Evolutionary conservation across 495 filamentous ascomycete species (phyloP).

Genomic region (Mycothermus thermophilus): DNA sequence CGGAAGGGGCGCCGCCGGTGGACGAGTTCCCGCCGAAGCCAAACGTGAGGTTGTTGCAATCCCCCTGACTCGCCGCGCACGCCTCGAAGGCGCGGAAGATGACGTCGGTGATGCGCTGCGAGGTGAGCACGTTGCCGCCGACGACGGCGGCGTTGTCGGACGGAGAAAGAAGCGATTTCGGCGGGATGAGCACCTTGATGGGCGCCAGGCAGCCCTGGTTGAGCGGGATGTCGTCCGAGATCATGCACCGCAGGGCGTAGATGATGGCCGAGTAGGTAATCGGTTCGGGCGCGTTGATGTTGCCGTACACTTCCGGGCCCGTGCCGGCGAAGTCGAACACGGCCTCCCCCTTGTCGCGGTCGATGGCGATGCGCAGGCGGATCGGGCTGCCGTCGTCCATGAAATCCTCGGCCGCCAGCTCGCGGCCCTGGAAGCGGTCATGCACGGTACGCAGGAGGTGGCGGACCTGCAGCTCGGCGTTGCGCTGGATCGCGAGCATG

Average conservation of each 20-base stretch:
- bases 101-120: conserved; percentile 85
- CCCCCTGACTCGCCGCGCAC: conserved; percentile 81
- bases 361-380: conserved; percentile 68
- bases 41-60: conserved; percentile 84
- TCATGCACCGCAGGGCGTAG: conserved; percentile 86
- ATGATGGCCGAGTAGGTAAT: conserved; percentile 94
- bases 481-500: conserved; percentile 87
- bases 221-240: conserved; percentile 83
- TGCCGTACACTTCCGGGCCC: conserved; percentile 84
- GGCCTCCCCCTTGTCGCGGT: conserved; percentile 69
- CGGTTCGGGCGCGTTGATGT: conserved; percentile 89
- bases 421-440: conserved; percentile 60
- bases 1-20: no score
- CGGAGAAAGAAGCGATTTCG: conserved; percentile 69
- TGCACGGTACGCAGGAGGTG: conserved; percentile 70
- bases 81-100: conserved; percentile 83
- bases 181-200: conserved; percentile 73
- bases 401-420: conserved; percentile 63
- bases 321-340: conserved; percentile 86
- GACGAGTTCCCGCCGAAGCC: conserved; percentile 74
- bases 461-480: conserved; percentile 75
- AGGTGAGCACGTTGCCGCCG: conserved; percentile 87
- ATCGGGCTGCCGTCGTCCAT: conserved; percentile 95
- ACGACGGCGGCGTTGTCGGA: conserved; percentile 84
- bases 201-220: conserved; percentile 93